Evolutionary conservation across 371 early-diverging fungal genomes (phyloP), one percentile per base, ranked within the genome.

Genomic region (Haplosporangium sp.): DNA sequence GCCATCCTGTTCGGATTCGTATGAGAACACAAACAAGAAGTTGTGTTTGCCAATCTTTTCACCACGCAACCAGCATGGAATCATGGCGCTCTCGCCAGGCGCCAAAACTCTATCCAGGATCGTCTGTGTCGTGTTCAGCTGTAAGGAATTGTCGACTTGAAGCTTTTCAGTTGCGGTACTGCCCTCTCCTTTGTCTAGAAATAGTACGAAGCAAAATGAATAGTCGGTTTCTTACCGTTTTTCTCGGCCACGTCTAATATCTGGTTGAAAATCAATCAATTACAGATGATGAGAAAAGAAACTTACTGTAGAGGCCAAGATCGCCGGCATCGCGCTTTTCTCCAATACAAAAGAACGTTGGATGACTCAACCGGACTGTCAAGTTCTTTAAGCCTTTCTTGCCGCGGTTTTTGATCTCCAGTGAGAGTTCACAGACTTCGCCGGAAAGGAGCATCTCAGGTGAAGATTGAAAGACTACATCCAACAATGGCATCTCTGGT

Each of bases 51-150:
- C 98, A 55, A 96, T 94, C 41, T 91, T 89, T 73, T 96, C 97
- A 5, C 95, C 96, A 14, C 97, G 91, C 16, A 96, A 81, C 95
- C 95, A 97, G 41, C 96, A 69, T 0, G 97, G 96, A 2, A 98
- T 86, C 0, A 83, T 68, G 2, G 92, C 88, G 0, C 93, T 91
- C 54, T 85, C 85, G 0, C 94, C 95, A 0, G 97, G 88, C 1
- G 74, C 87, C 18, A 96, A 85, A 8, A 88, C 84, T 1, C 55
- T 51, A 4, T 80, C 74, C 55, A 81, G 12, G 18, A 62, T 72
- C 61, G 9, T 56, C 23, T 68, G 68, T 12, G 67, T 55, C 14
- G 57, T 40, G 12, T 38, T 60, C 21, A 38, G n/a, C 45, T 68
- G 71, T n/a, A 81, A 43, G 2, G 75, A 70, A 29, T 81, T 81